phyloP scores from a whole-genome alignment of 2,329 filamentous ascomycete genomes.

The Eutypa lata region DNA sequence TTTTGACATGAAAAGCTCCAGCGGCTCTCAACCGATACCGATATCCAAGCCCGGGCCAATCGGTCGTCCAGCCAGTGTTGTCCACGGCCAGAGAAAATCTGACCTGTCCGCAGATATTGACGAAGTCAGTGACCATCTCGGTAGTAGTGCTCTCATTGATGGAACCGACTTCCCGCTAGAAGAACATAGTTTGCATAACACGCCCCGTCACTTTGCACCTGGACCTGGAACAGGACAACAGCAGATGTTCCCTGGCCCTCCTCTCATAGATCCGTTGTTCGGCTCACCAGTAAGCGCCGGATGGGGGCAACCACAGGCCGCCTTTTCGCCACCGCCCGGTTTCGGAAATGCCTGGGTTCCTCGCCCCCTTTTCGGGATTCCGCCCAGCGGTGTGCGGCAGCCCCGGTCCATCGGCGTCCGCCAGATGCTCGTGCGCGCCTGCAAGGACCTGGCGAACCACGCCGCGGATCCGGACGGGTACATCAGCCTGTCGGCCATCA shows the following conservation, averaged over 20 bases:
- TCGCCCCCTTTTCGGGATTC: slow-evolving; percentile 27
- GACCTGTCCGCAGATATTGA: slow-evolving; percentile 58
- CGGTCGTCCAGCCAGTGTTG: slow-evolving; percentile 72
- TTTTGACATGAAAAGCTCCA: slow-evolving; percentile 22
- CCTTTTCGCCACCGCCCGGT: slow-evolving; percentile 44
- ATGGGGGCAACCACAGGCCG: slow-evolving; percentile 38
- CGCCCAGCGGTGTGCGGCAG: slow-evolving; percentile 37
- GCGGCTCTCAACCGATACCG: slow-evolving; percentile 48
- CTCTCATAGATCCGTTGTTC: slow-evolving; percentile 41
- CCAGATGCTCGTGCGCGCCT: slow-evolving; percentile 73
- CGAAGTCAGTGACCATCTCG: slow-evolving; percentile 73
- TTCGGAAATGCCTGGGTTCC: slow-evolving; percentile 38
- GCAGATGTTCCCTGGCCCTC: slow-evolving; percentile 37
- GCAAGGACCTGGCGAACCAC: slow-evolving; percentile 55
- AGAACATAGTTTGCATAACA: slow-evolving; percentile 31
- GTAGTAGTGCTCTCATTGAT: slow-evolving; percentile 83
- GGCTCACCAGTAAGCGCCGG: slow-evolving; percentile 20
- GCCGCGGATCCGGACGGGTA: slow-evolving; percentile 57
- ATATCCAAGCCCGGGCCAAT: slow-evolving; percentile 45
- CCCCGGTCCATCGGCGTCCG: slow-evolving; percentile 68
- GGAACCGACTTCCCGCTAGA: slow-evolving; percentile 62
- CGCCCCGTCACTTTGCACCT: slow-evolving; percentile 50
- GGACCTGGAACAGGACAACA: slow-evolving; percentile 49
- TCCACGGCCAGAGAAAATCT: slow-evolving; percentile 45
- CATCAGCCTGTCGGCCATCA: slow-evolving; percentile 65